Evolutionary conservation across 169 alveolate species (phyloP).

Genomic region (Eimeria necatrix): DNA sequence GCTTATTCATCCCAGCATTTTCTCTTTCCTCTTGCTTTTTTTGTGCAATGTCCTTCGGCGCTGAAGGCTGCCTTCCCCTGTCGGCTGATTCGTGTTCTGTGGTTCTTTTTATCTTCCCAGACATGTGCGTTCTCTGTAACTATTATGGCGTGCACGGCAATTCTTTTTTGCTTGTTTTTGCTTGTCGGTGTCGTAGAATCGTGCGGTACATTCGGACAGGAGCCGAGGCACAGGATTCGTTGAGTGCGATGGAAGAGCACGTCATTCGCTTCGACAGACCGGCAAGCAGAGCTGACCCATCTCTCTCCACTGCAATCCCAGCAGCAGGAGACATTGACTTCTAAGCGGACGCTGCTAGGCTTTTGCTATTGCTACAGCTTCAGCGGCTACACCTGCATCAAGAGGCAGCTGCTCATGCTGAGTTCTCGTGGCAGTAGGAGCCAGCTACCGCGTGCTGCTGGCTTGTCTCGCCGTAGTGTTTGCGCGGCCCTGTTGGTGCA

Average conservation of each 20-base stretch:
- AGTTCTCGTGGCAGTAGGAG: too few species aligned
- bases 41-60: not conserved
- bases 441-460: too few species aligned
- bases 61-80: not conserved
- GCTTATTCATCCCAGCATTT: not conserved
- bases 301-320: not conserved
- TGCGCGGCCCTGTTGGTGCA: too few species aligned
- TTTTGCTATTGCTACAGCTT: too few species aligned
- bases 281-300: not conserved
- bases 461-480: too few species aligned
- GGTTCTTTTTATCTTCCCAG: not conserved
- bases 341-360: not conserved
- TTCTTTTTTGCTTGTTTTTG: not conserved
- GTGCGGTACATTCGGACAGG: conserved; percentile 78
- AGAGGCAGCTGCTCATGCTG: too few species aligned
- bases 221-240: conserved; percentile 76
- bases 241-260: conserved; percentile 70
- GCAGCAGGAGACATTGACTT: conserved; percentile 13
- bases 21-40: not conserved
- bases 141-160: too few species aligned
- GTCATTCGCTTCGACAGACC: conserved; percentile 71
- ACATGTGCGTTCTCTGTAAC: too few species aligned
- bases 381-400: too few species aligned
- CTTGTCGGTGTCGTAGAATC: conserved; percentile 15
- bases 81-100: not conserved